A percentile compares a stretch with the other conserved stretches of the same genome.
phyloP scores from a whole-genome alignment of 78 protist species.

The Emiliania huxleyi region DNA sequence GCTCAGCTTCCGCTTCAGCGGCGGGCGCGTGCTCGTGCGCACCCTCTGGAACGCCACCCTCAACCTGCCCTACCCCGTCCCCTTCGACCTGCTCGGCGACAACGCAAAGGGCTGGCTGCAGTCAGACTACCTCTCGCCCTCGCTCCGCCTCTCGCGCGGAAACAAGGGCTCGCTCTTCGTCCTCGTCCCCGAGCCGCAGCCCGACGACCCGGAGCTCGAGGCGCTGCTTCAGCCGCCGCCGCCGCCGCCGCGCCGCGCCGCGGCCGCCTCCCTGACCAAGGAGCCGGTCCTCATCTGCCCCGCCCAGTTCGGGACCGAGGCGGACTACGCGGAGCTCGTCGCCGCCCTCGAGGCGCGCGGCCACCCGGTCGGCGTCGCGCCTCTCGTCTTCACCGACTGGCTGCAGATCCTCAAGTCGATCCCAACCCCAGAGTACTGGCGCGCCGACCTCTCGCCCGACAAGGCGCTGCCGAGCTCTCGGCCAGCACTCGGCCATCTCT shows the following conservation, averaged over 20 bases:
- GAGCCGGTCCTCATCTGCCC: conserved; percentile 5
- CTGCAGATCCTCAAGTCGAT: background rate
- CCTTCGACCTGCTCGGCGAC: conserved; percentile 13
- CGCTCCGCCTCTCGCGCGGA: conserved; percentile 6
- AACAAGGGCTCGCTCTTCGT: conserved; percentile 24
- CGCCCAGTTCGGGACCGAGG: background rate
- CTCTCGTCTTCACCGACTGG: background rate
- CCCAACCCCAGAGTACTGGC: background rate
- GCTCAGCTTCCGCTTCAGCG: background rate
- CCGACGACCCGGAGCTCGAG: background rate
- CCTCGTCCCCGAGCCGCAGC: background rate
- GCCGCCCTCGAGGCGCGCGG: background rate
- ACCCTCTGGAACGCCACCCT: background rate
- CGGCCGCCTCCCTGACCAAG: background rate
- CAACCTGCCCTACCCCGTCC: conserved; percentile 1
- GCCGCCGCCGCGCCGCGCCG: background rate
- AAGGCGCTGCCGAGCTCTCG: too few species aligned
- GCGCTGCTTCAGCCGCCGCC: background rate
- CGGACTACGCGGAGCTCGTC: background rate
- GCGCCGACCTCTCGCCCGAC: background rate
- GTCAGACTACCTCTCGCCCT: background rate
- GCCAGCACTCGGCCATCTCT: too few species aligned
- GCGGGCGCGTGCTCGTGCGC: background rate
- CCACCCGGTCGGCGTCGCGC: background rate
- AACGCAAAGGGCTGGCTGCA: conserved; percentile 14